phyloP scores from a whole-genome alignment of 495 filamentous ascomycete genomes.

The Aspergillus diversus region DNA sequence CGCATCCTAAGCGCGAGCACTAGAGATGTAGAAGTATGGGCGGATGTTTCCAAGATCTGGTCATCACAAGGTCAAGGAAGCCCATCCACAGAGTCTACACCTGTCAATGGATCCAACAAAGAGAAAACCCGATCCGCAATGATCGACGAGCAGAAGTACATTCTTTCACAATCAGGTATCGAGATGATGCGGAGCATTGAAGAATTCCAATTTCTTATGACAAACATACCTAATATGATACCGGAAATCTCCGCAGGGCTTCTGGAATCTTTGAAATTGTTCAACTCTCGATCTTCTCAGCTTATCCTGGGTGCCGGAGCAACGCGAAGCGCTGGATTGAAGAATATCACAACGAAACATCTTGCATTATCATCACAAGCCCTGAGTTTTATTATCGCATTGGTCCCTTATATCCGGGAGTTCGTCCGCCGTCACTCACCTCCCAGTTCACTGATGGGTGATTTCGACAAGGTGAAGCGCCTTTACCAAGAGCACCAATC shows the following conservation, averaged over 20 bases:
- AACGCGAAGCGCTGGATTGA: conserved; percentile 85
- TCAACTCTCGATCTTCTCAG: conserved; percentile 92
- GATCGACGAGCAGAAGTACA: conserved; percentile 83
- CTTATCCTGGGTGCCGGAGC: conserved; percentile 95
- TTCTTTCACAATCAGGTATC: conserved; percentile 81
- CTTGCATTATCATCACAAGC: conserved; percentile 91
- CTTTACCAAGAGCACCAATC: conserved; percentile 91
- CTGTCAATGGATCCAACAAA: conserved; percentile 62
- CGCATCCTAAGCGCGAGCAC: conserved; percentile 80
- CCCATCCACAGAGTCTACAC: conserved; percentile 34
- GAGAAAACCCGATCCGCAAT: conserved; percentile 72
- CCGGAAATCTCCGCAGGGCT: conserved; percentile 75
- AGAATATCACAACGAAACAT: conserved; percentile 96
- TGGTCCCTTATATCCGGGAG: conserved; percentile 90
- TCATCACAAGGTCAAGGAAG: conserved; percentile 42
- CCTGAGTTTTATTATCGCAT: conserved; percentile 79
- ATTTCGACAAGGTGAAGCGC: conserved; percentile 92
- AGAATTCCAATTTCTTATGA: conserved; percentile 78
- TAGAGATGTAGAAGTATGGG: conserved; percentile 76
- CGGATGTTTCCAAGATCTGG: conserved; percentile 72
- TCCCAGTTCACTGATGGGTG: conserved; percentile 69
- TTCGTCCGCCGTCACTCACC: conserved; percentile 81
- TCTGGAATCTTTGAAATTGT: conserved; percentile 78
- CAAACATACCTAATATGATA: conserved; percentile 85
- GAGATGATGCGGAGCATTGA: conserved; percentile 80